Evolutionary conservation across 257 asterid species (phyloP).

Genomic region (Penstemon eatonii): DNA sequence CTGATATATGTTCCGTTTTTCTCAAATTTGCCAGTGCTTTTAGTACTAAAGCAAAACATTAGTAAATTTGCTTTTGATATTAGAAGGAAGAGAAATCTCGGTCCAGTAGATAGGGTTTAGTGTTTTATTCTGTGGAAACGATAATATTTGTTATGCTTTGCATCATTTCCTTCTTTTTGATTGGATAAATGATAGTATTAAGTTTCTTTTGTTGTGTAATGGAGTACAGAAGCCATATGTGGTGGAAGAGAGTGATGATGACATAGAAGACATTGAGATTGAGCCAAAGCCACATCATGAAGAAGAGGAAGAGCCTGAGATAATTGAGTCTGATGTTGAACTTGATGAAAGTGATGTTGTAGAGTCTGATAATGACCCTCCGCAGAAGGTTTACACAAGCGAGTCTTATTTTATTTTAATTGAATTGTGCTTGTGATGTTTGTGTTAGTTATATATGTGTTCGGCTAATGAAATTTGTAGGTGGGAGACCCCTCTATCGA

Average conservation of each 20-base stretch:
- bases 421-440: neutral
- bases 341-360: constrained; percentile 80
- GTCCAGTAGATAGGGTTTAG: neutral
- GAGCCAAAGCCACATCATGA: constrained; percentile 45
- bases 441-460: constrained; percentile 6
- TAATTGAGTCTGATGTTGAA: constrained; percentile 85
- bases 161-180: neutral
- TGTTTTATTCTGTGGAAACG: neutral
- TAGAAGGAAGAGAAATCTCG: neutral
- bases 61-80: neutral
- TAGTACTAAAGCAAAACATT: neutral
- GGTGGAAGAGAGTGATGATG: constrained; percentile 77
- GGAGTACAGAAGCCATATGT: constrained; percentile 54
- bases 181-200: neutral
- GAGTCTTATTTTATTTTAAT: neutral
- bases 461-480: constrained; percentile 38
- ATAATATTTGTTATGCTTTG: neutral
- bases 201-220: neutral
- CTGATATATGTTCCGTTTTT: no score
- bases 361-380: constrained; percentile 84
- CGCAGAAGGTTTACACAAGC: constrained; percentile 61
- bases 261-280: constrained; percentile 50
- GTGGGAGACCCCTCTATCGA: constrained; percentile 90
- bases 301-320: constrained; percentile 86
- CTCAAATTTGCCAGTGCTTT: no score